Base-by-base conservation (phyloP, 495 filamentous ascomycete genomes). In the Aspergillus taichungensis region DNA sequence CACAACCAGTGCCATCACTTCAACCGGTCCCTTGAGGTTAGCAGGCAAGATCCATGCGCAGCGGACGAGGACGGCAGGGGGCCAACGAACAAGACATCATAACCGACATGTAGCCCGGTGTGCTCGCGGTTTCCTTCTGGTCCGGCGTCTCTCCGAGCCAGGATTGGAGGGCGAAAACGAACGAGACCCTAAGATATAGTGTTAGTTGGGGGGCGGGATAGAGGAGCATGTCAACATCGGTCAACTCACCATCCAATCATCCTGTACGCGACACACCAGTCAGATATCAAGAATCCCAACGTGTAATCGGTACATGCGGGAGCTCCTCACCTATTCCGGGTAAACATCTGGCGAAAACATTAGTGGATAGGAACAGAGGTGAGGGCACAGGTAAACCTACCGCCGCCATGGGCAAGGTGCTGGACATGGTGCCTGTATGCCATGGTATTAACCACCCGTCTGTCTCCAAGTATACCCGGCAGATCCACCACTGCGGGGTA, bases 391-490 rank as follows among this genome's bases (percentile, higher is more conserved):
- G 31, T 46, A 34, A 47, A 72, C 78, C 57, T 71, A 84, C 80
- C 43, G 89, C 89, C 44, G 87, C 87, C 89, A 95, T 95, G 31
- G 89, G 89, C 57, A 95, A 64, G 6, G 88, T 94, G 57, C 80
- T 91, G 9, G 83, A 77, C 62, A 92, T 75, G 14, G 85, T 85
- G 53, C 84, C 82, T 66, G 56, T 63, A 45, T 24, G 18, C 74
- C 45, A 47, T 10, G 42, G 8, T 40, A 45, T 54, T 44, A 61
- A 47, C 37, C 37, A 49, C 57, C 8, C 24, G 29, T 8, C 30
- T 27, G n/a, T 37, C 33, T 12, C 30, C 9, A n/a, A n/a, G 8
- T 12, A 10, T 33, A 14, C 12, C 32, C 7, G 6, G 31, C 14
- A 4, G 10, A 24, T 13, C 12, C 18, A 34, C 24, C 37, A 32